These are phyloP conservation scores for Lasiosphaeriaceae sp. DNA, from an alignment of 495 filamentous ascomycete species.

Conservation along the genomic window DNA sequence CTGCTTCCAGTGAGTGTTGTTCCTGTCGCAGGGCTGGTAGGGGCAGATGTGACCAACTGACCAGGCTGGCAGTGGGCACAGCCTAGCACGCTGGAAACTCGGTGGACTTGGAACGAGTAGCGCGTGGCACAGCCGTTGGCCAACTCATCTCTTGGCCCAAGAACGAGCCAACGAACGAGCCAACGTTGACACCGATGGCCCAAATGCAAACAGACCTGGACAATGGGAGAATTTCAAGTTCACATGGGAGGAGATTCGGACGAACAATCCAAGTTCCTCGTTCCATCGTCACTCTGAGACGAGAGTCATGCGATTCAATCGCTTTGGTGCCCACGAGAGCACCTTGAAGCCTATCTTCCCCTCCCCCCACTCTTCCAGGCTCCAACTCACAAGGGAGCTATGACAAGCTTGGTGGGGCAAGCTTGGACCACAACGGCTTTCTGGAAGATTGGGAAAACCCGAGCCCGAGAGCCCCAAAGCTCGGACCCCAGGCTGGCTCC, in stretches of 20 bases:
- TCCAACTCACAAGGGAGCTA: too few relatives aligned
- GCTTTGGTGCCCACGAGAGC: not conserved
- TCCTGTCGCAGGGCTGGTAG: too few relatives aligned
- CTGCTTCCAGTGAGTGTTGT: not conserved
- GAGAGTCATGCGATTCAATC: not conserved
- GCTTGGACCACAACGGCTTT: too few relatives aligned
- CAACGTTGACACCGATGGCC: not conserved
- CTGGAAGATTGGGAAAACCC: too few relatives aligned
- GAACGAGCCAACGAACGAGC: not conserved
- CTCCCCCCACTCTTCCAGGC: too few relatives aligned
- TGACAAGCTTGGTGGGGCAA: not conserved
- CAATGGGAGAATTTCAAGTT: not conserved
- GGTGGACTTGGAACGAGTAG: too few relatives aligned
- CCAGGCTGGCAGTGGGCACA: too few relatives aligned
- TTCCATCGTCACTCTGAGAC: not conserved
- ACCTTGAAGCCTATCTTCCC: not conserved
- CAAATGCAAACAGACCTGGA: not conserved
- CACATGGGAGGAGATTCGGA: not conserved
- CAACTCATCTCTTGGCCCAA: not conserved
- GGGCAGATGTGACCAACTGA: too few relatives aligned
- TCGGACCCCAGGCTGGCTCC: too few relatives aligned
- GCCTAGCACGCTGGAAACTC: too few relatives aligned
- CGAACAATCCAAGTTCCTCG: not conserved
- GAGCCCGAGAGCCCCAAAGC: too few relatives aligned
- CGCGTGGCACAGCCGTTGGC: constrained; percentile 7